Evolutionary conservation across 2,329 filamentous ascomycete species (phyloP), one percentile per base, ranked within the genome.

Genomic region (Cryphonectria japonica): DNA sequence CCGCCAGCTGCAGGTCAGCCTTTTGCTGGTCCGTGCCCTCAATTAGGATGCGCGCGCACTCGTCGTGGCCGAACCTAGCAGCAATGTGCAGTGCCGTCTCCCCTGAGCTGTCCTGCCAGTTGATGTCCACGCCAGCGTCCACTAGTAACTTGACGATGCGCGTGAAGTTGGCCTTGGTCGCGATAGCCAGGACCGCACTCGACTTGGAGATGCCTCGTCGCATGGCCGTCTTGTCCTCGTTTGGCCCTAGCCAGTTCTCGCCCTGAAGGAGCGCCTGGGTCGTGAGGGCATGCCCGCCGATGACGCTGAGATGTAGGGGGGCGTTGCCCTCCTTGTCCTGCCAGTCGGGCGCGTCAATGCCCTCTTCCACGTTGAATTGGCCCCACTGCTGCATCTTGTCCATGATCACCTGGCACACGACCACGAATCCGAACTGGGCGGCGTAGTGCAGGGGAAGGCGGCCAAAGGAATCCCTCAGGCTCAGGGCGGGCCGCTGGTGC

Each of bases 81-180:
- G 96, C 96, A 76, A 98, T 87, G 79, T 98, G 96, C 54, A 99
- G 83, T 2, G 95, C 94, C 13, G 95, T 97, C 81, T 99, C 96
- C 22, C 95, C 95, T 68, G 92, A 91, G 73, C 93, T 90, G 78
- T 98, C 94, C 77, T 93, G 93, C 85, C 95, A 97, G 78, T 99
- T 98, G 77, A 98, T 91, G 77, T 98, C 92, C 6, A 98, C 92
- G 1, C 93, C 94, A 1, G 95, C 94, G 74, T 97, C 90, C 2
- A 98, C 94, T 14, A 99, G 85, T 78, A 98, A 89, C 77, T 92
- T 88, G 46, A 98, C 94, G 72, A 98, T 98, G 67, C 88, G 86
- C 68, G 91, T 88, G 78, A 93, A 97, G 77, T 98, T 95, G 57
- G 93, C 90, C 81, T 96, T 97, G 6, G 93, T 94, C 1, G 96